A percentile compares a stretch with the other conserved stretches of the same genome.
These are phyloP conservation scores for Trichoderma parareesei DNA, from an alignment of 495 filamentous ascomycete genomes.

Conservation along the genomic window DNA sequence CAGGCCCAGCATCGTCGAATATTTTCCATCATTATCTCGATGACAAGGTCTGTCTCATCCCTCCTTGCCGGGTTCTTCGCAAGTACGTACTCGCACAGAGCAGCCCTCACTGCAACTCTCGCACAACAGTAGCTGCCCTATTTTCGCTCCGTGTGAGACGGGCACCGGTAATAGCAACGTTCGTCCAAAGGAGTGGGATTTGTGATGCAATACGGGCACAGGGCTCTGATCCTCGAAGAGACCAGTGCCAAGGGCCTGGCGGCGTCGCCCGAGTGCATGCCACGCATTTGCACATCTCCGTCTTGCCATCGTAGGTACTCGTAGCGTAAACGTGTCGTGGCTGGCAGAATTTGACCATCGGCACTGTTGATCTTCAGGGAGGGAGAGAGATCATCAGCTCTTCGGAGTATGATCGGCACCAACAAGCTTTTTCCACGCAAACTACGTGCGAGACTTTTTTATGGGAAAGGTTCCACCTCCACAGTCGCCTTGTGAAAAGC, in stretches of 20 bases:
- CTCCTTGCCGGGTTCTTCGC: not conserved
- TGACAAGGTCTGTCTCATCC: not conserved
- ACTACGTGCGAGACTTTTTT: not conserved
- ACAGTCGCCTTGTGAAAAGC: not conserved
- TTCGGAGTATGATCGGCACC: not conserved
- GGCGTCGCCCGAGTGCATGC: not conserved
- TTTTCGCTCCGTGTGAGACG: not conserved
- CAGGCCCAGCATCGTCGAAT: not conserved
- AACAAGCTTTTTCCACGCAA: slow-evolving; percentile 2
- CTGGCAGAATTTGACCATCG: not conserved
- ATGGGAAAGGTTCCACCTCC: slow-evolving; percentile 1
- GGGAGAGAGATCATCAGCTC: not conserved
- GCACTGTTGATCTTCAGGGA: slow-evolving; percentile 6
- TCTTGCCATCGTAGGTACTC: not conserved
- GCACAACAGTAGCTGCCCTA: not conserved
- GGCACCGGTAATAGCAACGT: not conserved
- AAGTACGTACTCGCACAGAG: slow-evolving; percentile 1
- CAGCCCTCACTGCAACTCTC: not conserved
- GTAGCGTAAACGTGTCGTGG: not conserved
- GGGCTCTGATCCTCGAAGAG: not conserved
- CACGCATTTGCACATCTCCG: not conserved
- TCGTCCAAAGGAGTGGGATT: not conserved
- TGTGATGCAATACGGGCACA: slow-evolving; percentile 5
- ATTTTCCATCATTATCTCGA: not conserved
- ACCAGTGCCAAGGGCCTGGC: not conserved